Percentiles rank a stretch among this genome's conserved stretches.
phyloP scores from a whole-genome alignment of 2,329 filamentous ascomycete genomes.

The Verticillium klebahnii region DNA sequence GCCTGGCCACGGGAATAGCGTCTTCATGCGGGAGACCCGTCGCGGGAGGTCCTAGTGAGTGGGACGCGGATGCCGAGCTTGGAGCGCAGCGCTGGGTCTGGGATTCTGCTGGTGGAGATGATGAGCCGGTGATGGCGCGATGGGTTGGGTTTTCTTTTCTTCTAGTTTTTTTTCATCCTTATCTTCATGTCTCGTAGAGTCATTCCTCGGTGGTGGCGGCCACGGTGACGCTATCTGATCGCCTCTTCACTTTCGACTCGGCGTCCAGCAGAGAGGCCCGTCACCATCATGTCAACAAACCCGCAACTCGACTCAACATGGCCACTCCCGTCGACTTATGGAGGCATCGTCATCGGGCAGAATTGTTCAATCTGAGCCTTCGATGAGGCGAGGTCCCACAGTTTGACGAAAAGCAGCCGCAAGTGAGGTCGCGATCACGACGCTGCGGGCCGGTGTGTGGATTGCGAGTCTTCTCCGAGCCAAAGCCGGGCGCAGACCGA shows the following conservation, averaged over 20 bases:
- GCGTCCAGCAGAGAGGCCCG: too few relatives aligned
- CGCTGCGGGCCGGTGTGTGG: not conserved
- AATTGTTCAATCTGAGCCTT: not conserved
- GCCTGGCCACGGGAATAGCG: not conserved
- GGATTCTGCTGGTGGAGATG: not conserved
- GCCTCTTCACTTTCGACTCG: too few relatives aligned
- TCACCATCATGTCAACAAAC: not conserved
- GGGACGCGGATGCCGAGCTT: not conserved
- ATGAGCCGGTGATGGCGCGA: not conserved
- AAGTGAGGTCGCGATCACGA: not conserved
- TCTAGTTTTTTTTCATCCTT: not conserved
- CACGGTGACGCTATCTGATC: too few relatives aligned
- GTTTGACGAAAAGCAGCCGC: not conserved
- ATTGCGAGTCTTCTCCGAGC: slow-evolving; percentile 2
- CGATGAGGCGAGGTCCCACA: slow-evolving; percentile 2
- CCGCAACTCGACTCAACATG: not conserved
- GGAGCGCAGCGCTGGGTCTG: not conserved
- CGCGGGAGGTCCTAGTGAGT: not conserved
- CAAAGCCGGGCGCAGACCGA: not conserved
- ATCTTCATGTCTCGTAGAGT: not conserved
- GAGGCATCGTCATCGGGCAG: not conserved
- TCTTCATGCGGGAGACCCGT: not conserved
- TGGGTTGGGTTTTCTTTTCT: not conserved
- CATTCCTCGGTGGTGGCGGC: too few relatives aligned
- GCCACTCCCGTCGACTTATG: too few relatives aligned